phyloP scores from a whole-genome alignment of 257 asterid species.

The Solanum sparsipilum region DNA sequence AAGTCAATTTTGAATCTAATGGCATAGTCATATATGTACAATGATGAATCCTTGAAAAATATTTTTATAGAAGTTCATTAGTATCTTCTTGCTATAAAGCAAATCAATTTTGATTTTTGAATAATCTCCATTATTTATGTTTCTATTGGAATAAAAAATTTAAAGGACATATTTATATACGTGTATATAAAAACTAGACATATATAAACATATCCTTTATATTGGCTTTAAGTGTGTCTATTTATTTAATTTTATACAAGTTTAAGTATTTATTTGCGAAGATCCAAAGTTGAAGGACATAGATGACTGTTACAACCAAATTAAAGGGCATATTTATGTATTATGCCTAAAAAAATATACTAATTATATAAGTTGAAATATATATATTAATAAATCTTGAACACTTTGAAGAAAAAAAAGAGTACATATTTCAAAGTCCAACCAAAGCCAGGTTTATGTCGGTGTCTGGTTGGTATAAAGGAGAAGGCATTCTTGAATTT shows the following conservation, averaged over 20 bases:
- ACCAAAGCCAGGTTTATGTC: not conserved
- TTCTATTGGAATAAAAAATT: not conserved
- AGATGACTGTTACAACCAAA: too few relatives aligned
- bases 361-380: too few relatives aligned
- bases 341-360: too few relatives aligned
- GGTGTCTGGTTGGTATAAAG: not conserved
- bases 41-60: not conserved
- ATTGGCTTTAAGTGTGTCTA: too few relatives aligned
- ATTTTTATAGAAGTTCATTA: too few relatives aligned
- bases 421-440: not conserved
- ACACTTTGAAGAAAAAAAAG: not conserved
- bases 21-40: not conserved
- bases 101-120: not conserved
- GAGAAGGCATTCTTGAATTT: not conserved
- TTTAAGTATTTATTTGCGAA: not conserved
- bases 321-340: not conserved
- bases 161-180: not conserved
- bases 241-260: not conserved
- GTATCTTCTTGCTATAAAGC: not conserved
- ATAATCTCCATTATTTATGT: not conserved
- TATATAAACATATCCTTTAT: too few relatives aligned
- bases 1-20: not conserved
- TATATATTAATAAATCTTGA: not conserved
- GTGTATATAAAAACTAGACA: too few relatives aligned
- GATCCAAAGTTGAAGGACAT: not conserved